Percentiles rank a stretch among this genome's conserved stretches.
phyloP scores from a whole-genome alignment of 140 eudicot genomes.

The Senecio squalidus region DNA sequence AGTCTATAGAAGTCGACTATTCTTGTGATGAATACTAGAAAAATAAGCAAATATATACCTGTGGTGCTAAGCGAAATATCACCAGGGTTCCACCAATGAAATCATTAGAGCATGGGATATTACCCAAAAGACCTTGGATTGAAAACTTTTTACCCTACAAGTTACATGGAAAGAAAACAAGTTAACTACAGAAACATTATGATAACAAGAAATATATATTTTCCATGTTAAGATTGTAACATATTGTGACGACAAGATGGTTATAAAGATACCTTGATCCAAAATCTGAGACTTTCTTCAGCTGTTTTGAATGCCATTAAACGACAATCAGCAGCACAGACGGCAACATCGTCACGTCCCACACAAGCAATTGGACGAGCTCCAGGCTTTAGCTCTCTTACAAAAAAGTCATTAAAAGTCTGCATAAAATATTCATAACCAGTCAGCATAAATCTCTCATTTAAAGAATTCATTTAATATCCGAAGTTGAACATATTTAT shows the following conservation, averaged over 20 bases:
- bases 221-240: too few species aligned
- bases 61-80: slow-evolving; percentile 98
- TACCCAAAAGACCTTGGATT: slow-evolving; percentile 76
- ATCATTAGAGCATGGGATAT: slow-evolving; percentile 41
- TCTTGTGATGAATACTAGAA: background rate
- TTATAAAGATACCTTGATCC: slow-evolving; percentile 66
- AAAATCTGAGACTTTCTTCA: slow-evolving; percentile 67
- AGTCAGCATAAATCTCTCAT: too few species aligned
- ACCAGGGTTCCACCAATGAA: slow-evolving; percentile 74
- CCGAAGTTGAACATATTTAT: too few species aligned
- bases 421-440: slow-evolving; percentile 32
- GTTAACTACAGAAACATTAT: background rate
- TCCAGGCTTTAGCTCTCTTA: slow-evolving; percentile 84
- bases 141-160: slow-evolving; percentile 83
- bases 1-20: background rate
- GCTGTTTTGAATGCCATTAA: slow-evolving; percentile 70
- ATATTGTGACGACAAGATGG: background rate
- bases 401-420: slow-evolving; percentile 93
- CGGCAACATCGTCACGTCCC: slow-evolving; percentile 81
- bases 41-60: slow-evolving; percentile 40
- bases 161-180: slow-evolving; percentile 13
- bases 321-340: slow-evolving; percentile 94
- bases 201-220: too few species aligned
- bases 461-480: too few species aligned
- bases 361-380: slow-evolving; percentile 60